These are phyloP conservation scores for Polyplosphaeria fusca DNA, from an alignment of 495 filamentous ascomycete species.

Conservation along the genomic window DNA sequence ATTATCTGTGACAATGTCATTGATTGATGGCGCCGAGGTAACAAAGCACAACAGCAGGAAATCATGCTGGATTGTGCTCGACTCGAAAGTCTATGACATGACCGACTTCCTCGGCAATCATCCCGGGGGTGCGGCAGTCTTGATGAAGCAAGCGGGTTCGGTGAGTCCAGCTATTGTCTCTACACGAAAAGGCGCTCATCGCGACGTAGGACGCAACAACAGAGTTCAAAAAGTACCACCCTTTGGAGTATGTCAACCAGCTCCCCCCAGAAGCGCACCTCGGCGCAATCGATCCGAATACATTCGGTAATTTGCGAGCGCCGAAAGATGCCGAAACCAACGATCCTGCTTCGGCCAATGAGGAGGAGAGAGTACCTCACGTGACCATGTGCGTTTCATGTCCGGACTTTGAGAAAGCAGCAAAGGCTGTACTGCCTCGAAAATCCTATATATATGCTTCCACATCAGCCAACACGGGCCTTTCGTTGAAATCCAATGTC, in stretches of 20 bases:
- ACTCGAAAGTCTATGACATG: conserved; percentile 84
- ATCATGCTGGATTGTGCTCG: conserved; percentile 83
- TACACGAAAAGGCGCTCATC: background rate
- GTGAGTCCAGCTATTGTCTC: conserved; percentile 1
- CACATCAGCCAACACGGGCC: conserved; percentile 24
- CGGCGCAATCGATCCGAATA: conserved; percentile 23
- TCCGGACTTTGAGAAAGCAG: conserved; percentile 27
- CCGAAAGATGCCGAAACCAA: conserved; percentile 5
- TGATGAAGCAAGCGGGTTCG: conserved; percentile 76
- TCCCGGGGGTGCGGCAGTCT: conserved; percentile 76
- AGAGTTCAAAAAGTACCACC: conserved; percentile 30
- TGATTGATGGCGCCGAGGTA: conserved; percentile 55
- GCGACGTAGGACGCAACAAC: conserved; percentile 18
- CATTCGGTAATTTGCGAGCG: conserved; percentile 8
- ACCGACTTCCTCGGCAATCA: conserved; percentile 79
- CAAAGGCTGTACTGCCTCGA: conserved; percentile 13
- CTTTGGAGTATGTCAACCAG: conserved; percentile 22
- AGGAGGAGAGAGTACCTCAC: conserved; percentile 14
- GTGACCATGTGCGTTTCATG: conserved; percentile 18
- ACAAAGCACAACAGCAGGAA: conserved; percentile 68
- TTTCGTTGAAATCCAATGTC: conserved; percentile 22
- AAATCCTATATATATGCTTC: conserved; percentile 30
- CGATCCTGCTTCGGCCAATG: background rate
- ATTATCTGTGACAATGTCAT: conserved; percentile 1
- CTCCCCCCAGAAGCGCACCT: conserved; percentile 14